These are phyloP conservation scores for Bipolaris gigantea DNA, from an alignment of 2,329 filamentous ascomycete species.

Conservation along the genomic window DNA sequence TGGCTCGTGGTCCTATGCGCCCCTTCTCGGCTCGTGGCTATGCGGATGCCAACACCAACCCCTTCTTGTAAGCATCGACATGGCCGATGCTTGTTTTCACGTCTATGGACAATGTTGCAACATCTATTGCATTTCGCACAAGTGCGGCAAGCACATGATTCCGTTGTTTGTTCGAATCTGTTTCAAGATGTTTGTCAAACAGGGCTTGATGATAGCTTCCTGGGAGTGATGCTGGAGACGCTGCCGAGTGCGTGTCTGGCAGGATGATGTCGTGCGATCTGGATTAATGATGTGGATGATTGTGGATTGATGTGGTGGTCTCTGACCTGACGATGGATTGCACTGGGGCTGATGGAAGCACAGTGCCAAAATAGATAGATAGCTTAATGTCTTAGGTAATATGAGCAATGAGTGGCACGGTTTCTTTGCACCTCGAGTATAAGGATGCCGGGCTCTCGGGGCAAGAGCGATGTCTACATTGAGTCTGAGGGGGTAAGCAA, in stretches of 20 bases:
- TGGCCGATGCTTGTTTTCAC: conserved; percentile 1
- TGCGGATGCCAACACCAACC: conserved; percentile 10
- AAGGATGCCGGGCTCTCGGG: too few species aligned
- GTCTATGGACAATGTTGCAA: conserved; percentile 7
- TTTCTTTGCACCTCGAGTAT: too few species aligned
- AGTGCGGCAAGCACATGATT: conserved; percentile 1
- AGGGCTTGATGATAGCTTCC: conserved; percentile 13
- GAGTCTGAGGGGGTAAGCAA: too few species aligned
- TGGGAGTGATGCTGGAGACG: conserved; percentile 8
- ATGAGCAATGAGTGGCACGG: neutral
- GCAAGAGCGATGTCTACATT: too few species aligned
- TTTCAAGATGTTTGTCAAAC: conserved; percentile 20
- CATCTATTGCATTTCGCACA: conserved; percentile 1
- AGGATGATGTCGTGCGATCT: conserved; percentile 14
- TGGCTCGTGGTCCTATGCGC: conserved; percentile 8
- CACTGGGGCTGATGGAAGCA: conserved; percentile 6
- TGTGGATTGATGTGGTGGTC: conserved; percentile 20
- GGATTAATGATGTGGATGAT: conserved; percentile 18
- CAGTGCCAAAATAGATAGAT: conserved; percentile 12
- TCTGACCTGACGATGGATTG: conserved; percentile 24
- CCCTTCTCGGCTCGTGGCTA: conserved; percentile 8
- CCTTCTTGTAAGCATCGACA: conserved; percentile 14
- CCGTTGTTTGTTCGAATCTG: conserved; percentile 16
- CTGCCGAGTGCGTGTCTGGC: conserved; percentile 13
- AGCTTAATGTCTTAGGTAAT: conserved; percentile 3